Evolutionary conservation across 1,284 basidiomycete genomes (phyloP), one percentile per base, ranked within the genome.

Genomic region (Heterobasidion parviporum): DNA sequence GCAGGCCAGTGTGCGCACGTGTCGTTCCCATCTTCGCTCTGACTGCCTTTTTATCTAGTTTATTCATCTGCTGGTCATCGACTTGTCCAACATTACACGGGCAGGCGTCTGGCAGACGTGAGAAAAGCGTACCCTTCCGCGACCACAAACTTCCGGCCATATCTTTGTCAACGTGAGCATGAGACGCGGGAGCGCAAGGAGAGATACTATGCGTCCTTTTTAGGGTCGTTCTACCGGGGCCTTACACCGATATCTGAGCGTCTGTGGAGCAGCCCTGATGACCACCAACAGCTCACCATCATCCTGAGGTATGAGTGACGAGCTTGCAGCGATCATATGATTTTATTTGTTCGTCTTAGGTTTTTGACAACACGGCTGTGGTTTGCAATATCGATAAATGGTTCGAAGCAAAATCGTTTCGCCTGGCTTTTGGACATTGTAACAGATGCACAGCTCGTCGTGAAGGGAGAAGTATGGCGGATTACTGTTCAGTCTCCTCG

Each of bases 111-210:
- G 26, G 26, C 72, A 15, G 51, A 61, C 1, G 53, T 81, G 10
- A 57, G 77, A 44, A 54, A 67, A 47, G 63, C 43, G 16, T 38
- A 34, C 38, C 67, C 79, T 8, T 66, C 58, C 18, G 73, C 71
- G 12, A 79, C 75, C 69, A 80, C 74, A 1, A 81, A 88, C 61
- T 72, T 85, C 63, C 89, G 87, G 87, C 83, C 85, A 3, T 87
- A 87, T 64, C 72, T 87, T 36, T 68, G 67, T 20, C 61, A 71
- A 16, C 77, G 87, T n/a, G 63, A 72, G 56, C 57, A 62, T 8
- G 83, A 87, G 64, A 62, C 66, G 2, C 47, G 54, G 0, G 56
- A 59, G 32, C 72, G 78, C 43, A 73, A 68, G 55, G 55, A 56
- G 8, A 59, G 63, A n/a, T 85, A 78, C 62, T 57, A 67, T 12